Evolutionary conservation across 2,329 filamentous ascomycete genomes (phyloP), one percentile per base, ranked within the genome.

Genomic region (Alternaria gansuensis): DNA sequence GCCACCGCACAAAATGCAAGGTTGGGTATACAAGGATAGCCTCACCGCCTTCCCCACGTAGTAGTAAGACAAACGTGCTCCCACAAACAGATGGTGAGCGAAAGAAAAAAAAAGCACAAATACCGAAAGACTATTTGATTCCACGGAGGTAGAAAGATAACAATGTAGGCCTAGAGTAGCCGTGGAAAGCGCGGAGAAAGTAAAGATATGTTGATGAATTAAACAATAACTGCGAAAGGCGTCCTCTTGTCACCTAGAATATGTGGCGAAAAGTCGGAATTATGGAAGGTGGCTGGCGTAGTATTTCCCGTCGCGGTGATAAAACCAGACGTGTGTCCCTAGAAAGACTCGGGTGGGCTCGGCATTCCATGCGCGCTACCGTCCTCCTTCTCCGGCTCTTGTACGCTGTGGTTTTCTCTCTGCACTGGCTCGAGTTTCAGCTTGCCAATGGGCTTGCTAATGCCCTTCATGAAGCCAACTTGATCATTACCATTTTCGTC

Each of bases 321-420:
- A 29, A 29, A 50, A 14, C 52, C 45, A 23, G 26, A 11, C n/a
- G 17, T 26, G 5, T 40, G 24, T 23, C n/a, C 40, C 71, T 66
- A 72, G 59, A 66, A 92, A 87, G 76, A 91, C 93, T 79, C 94
- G 88, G 69, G 69, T 4, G 92, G 92, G 73, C 91, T 95, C 83
- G 94, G 92, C 87, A 94, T 92, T 21, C 89, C 89, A 31, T 87
- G 79, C 34, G 77, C 87, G 17, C 83, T 85, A 56, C 88, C 88
- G 72, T 90, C 89, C 67, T 88, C 88, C 55, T 85, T 89, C 74
- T 88, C 87, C 62, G 84, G 88, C 68, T 87, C 78, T 81, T 84
- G 76, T 82, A 89, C 68, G 82, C 84, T 62, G 78, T 81, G 63
- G 80, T 83, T 77, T 83, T 88, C 88, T 85, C 91, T 82, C 29